Percentiles rank a stretch among this genome's conserved stretches.
These are phyloP conservation scores for Aureoboletus auriporus DNA, from an alignment of 768 basidiomycete genomes.

Conservation along the genomic window DNA sequence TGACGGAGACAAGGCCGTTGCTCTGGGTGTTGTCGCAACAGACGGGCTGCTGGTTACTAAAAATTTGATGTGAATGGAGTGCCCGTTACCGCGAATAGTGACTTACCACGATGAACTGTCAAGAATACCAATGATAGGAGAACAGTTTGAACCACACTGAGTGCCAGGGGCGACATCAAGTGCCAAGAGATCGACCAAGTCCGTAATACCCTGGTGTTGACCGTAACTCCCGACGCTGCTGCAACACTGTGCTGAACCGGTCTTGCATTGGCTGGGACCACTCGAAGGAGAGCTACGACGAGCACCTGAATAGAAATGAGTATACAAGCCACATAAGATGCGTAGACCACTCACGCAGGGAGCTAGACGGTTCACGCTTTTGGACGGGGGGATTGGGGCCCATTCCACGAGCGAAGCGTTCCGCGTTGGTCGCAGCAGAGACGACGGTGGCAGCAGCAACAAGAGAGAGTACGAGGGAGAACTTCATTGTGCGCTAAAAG, in stretches of 20 bases:
- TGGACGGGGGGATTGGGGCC: constrained; percentile 41
- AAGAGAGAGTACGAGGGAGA: constrained; percentile 32
- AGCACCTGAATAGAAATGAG: constrained; percentile 29
- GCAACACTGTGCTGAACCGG: constrained; percentile 22
- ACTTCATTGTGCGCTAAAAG: constrained; percentile 22
- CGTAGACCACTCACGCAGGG: constrained; percentile 24
- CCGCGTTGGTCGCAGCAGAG: constrained; percentile 48
- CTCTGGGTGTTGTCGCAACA: constrained; percentile 37
- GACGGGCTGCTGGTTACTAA: constrained; percentile 33
- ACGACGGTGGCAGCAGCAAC: constrained; percentile 34
- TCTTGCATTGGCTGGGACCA: constrained; percentile 19
- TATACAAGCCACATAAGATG: not conserved
- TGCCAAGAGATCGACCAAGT: not conserved
- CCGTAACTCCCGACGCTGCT: not conserved
- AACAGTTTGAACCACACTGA: constrained; percentile 30
- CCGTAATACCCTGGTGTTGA: not conserved
- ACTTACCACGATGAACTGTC: constrained; percentile 16
- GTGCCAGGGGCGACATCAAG: not conserved
- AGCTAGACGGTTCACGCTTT: constrained; percentile 29
- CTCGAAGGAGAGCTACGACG: constrained; percentile 34
- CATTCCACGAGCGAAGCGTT: constrained; percentile 52
- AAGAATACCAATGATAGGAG: constrained; percentile 25
- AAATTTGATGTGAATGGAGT: constrained; percentile 1
- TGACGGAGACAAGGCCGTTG: constrained; percentile 35
- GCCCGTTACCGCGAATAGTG: accelerated